Conservation (phyloP, 257 asterid species). For the Solanum arcanum region DNA sequence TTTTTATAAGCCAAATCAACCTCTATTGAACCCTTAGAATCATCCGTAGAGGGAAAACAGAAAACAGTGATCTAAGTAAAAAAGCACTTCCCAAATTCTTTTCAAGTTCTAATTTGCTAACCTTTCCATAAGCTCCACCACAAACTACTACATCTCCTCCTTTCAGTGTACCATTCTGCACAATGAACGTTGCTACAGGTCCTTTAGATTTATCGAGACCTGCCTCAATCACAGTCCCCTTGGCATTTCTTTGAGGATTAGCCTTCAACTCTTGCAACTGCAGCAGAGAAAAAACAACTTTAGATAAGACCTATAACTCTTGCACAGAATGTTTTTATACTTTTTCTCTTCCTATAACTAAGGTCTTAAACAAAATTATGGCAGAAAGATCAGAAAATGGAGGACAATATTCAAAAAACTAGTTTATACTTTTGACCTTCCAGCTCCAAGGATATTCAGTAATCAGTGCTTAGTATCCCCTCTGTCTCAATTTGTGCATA, state of each 20-base stretch:
- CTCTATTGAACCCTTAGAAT: background rate
- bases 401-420: background rate
- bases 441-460: background rate
- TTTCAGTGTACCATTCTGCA: slow-evolving; percentile 89
- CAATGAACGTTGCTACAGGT: slow-evolving; percentile 86
- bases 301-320: background rate
- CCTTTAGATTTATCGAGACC: slow-evolving; percentile 96
- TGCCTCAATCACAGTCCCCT: slow-evolving; percentile 95
- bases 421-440: background rate
- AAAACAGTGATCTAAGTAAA: background rate
- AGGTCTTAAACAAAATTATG: background rate
- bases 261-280: slow-evolving; percentile 99
- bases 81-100: background rate
- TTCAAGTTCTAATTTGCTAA: slow-evolving; percentile 20
- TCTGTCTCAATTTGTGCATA: background rate
- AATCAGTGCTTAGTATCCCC: background rate
- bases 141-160: slow-evolving; percentile 81
- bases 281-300: background rate
- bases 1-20: background rate
- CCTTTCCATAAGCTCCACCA: slow-evolving; percentile 99
- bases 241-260: slow-evolving; percentile 85
- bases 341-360: background rate
- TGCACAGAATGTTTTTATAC: background rate
- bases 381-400: background rate
- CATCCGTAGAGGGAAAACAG: background rate